A percentile compares a stretch with the other conserved stretches of the same genome.
These are phyloP conservation scores for Bipolaris zeicola DNA, from an alignment of 2,329 filamentous ascomycete species.

Conservation along the genomic window DNA sequence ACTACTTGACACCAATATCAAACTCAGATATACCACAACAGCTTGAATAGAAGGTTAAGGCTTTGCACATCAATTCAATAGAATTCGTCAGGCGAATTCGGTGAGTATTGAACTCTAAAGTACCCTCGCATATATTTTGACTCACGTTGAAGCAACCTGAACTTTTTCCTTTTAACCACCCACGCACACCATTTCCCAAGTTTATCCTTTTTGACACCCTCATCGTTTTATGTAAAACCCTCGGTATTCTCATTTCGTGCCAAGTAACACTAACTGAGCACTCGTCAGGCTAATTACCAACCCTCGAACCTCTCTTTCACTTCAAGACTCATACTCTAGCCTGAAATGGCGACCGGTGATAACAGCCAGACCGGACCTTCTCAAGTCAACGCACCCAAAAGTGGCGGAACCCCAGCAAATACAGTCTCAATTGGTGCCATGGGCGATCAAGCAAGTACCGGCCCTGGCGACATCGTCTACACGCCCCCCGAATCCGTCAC, in stretches of 20 bases:
- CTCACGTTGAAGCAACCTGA: no score
- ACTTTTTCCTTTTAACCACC: no score
- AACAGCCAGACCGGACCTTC: neutral
- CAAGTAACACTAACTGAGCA: neutral
- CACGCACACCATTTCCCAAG: no score
- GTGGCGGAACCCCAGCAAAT: neutral
- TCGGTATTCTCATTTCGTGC: no score
- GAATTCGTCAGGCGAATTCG: neutral
- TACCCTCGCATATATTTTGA: no score
- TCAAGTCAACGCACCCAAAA: neutral
- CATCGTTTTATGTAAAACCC: no score
- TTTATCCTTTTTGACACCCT: no score
- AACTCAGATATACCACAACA: neutral
- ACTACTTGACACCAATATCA: neutral
- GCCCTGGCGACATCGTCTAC: conserved; percentile 7
- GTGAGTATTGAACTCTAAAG: neutral
- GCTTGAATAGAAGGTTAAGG: no score
- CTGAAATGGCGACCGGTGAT: neutral
- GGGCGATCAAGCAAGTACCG: neutral
- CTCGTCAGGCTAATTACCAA: neutral
- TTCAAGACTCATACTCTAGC: neutral
- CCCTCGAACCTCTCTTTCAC: neutral
- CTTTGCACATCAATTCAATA: neutral
- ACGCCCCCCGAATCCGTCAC: conserved; percentile 6
- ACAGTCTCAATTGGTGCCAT: neutral